These are phyloP conservation scores for Leccinum obscurum DNA, from an alignment of 768 basidiomycete genomes.

Conservation along the genomic window DNA sequence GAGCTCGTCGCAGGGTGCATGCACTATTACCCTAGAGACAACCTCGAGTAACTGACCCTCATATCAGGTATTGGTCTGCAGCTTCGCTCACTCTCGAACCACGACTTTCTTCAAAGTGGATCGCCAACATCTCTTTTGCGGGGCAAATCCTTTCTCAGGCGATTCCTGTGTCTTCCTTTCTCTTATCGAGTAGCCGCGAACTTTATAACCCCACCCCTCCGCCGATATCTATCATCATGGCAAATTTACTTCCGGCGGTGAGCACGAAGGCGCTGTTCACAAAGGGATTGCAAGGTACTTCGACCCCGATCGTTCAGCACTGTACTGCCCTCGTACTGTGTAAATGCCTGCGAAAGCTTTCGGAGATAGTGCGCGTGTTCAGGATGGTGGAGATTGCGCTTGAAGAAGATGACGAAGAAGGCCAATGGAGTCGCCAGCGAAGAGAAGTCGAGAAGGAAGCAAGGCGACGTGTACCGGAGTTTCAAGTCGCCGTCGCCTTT, in stretches of 20 bases:
- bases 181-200: conserved; percentile 42
- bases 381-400: conserved; percentile 50
- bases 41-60: conserved; percentile 15
- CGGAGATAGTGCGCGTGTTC: conserved; percentile 51
- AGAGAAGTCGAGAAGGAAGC: conserved; percentile 76
- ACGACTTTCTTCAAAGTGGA: conserved; percentile 86
- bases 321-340: conserved; percentile 77
- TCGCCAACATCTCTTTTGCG: conserved; percentile 83
- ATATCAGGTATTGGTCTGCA: conserved; percentile 66
- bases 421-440: conserved; percentile 70
- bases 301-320: conserved; percentile 75
- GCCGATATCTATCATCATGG: conserved; percentile 64
- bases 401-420: conserved; percentile 59
- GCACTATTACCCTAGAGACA: conserved; percentile 4
- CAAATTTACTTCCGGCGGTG: conserved; percentile 71
- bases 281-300: conserved; percentile 74
- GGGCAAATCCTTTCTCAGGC: conserved; percentile 77
- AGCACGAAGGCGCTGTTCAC: conserved; percentile 73
- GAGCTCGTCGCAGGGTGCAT: conserved; percentile 80
- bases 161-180: conserved; percentile 63
- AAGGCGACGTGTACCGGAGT: conserved; percentile 78
- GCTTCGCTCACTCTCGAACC: conserved; percentile 78
- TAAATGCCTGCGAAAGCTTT: conserved; percentile 74
- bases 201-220: conserved; percentile 76
- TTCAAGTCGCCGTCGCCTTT: conserved; percentile 82